A percentile compares a stretch with the other conserved stretches of the same genome.
phyloP scores from a whole-genome alignment of 2,329 filamentous ascomycete genomes.

The Hypoxylon sp. region DNA sequence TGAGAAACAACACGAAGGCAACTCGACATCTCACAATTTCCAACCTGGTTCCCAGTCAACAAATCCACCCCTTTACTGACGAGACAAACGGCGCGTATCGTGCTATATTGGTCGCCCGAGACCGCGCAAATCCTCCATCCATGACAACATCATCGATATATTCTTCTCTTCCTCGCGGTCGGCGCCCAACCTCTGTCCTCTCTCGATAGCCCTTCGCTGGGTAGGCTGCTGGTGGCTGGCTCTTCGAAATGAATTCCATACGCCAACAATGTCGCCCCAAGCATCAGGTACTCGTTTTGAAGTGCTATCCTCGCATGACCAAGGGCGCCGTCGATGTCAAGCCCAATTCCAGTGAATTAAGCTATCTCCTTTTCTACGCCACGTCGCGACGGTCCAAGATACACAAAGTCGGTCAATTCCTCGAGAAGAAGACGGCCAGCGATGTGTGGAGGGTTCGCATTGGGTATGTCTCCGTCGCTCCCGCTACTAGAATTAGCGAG shows the following conservation, averaged over 20 bases:
- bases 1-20: constrained; percentile 27
- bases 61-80: background rate
- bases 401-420: constrained; percentile 91
- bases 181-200: constrained; percentile 12
- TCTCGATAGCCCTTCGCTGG: constrained; percentile 14
- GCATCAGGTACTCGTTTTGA: constrained; percentile 94
- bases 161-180: constrained; percentile 10
- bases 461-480: constrained; percentile 64
- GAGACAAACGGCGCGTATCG: background rate
- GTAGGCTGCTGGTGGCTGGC: constrained; percentile 23
- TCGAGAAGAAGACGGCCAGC: constrained; percentile 91
- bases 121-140: constrained; percentile 1
- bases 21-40: background rate
- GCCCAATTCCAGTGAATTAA: constrained; percentile 95
- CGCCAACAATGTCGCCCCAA: constrained; percentile 82
- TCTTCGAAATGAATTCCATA: constrained; percentile 66
- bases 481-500: background rate
- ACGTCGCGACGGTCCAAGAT: constrained; percentile 94
- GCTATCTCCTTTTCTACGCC: constrained; percentile 96
- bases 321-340: constrained; percentile 93
- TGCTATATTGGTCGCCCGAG: background rate
- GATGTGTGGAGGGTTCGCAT: constrained; percentile 91
- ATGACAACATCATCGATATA: constrained; percentile 18
- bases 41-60: background rate
- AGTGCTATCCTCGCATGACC: constrained; percentile 92